phyloP scores from a whole-genome alignment of 1,284 basidiomycete genomes.

The Puccinia polysora region DNA sequence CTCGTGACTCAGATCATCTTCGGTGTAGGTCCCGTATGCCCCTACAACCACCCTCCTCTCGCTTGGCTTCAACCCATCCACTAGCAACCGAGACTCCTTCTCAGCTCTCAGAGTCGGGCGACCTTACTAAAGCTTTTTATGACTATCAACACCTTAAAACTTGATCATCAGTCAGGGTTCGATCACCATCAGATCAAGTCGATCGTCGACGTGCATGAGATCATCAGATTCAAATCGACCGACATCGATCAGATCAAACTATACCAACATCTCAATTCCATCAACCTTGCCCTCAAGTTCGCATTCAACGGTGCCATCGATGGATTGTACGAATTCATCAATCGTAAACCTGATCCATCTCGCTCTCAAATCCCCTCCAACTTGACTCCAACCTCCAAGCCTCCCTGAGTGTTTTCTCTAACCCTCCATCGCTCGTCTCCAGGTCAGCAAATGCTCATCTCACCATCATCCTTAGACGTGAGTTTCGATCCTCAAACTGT shows the following conservation, averaged over 20 bases:
- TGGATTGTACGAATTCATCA: constrained; percentile 18
- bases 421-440: constrained; percentile 5
- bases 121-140: too few relatives aligned
- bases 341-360: constrained; percentile 14
- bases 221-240: constrained; percentile 1
- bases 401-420: neutral
- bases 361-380: neutral
- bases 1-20: too few relatives aligned
- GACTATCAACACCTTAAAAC: too few relatives aligned
- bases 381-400: too few relatives aligned
- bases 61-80: too few relatives aligned
- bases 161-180: too few relatives aligned
- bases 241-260: constrained; percentile 15
- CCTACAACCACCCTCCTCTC: too few relatives aligned
- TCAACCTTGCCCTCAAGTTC: constrained; percentile 13
- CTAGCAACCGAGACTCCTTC: too few relatives aligned
- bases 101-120: too few relatives aligned
- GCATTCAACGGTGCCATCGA: neutral
- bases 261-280: constrained; percentile 16
- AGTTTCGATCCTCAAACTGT: neutral
- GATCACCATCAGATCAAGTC: constrained; percentile 10
- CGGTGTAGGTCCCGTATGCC: too few relatives aligned
- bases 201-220: neutral
- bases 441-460: constrained; percentile 8
- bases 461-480: neutral